These are phyloP conservation scores for Coemansia sp. DNA, from an alignment of 192 early-diverging fungal species.

Conservation along the genomic window DNA sequence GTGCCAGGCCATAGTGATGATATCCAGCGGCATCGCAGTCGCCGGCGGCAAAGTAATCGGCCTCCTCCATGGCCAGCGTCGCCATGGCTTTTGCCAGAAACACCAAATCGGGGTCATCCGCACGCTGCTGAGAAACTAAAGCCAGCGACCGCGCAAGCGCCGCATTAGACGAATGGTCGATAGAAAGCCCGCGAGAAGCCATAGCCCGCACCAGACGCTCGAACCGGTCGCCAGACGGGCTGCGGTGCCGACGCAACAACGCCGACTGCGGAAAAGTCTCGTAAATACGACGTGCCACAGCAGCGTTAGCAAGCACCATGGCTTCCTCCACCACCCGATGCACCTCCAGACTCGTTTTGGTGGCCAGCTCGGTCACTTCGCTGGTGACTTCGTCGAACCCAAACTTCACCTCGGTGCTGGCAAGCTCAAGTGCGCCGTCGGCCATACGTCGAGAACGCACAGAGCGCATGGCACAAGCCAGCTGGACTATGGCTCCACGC, in stretches of 20 bases:
- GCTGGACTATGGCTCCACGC: slow-evolving; percentile 43
- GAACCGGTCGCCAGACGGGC: slow-evolving; percentile 64
- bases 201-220: slow-evolving; percentile 60
- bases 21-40: slow-evolving; percentile 46
- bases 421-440: slow-evolving; percentile 69
- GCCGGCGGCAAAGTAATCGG: slow-evolving; percentile 70
- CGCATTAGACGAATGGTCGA: slow-evolving; percentile 67
- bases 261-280: slow-evolving; percentile 57
- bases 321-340: slow-evolving; percentile 78
- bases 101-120: slow-evolving; percentile 57
- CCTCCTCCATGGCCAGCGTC: slow-evolving; percentile 73
- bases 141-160: slow-evolving; percentile 63
- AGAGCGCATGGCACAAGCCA: slow-evolving; percentile 58
- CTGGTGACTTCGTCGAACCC: slow-evolving; percentile 59
- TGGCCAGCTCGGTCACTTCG: slow-evolving; percentile 64
- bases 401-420: slow-evolving; percentile 75
- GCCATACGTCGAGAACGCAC: slow-evolving; percentile 59
- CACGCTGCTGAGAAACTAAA: slow-evolving; percentile 40
- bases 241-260: slow-evolving; percentile 69
- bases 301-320: slow-evolving; percentile 75
- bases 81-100: slow-evolving; percentile 72
- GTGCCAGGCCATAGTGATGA: slow-evolving; percentile 73
- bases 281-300: slow-evolving; percentile 65
- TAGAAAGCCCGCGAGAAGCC: slow-evolving; percentile 57
- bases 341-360: slow-evolving; percentile 66